Evolutionary conservation across 257 asterid species (phyloP).

Genomic region (Solanum pennellii): DNA sequence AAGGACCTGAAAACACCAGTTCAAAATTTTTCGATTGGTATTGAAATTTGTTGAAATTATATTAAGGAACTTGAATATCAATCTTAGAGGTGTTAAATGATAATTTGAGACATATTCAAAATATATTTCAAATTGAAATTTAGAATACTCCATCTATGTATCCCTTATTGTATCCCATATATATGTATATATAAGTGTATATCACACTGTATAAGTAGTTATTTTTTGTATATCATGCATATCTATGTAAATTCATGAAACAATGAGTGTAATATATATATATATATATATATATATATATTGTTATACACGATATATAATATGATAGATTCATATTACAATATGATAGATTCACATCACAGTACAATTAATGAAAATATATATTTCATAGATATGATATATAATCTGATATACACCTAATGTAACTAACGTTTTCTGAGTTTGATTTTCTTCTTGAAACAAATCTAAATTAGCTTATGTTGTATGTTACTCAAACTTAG

Average conservation of each 20-base stretch:
- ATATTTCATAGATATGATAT: background rate
- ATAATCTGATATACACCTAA: background rate
- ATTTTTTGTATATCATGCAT: background rate
- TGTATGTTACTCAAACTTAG: background rate
- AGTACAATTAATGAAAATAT: background rate
- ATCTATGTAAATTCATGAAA: too few relatives aligned
- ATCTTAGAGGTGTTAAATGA: too few relatives aligned
- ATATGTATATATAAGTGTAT: too few relatives aligned
- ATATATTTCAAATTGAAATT: too few relatives aligned
- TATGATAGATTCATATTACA: background rate
- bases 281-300: background rate
- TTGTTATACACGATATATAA: background rate
- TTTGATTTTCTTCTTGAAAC: background rate
- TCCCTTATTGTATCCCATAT: too few relatives aligned
- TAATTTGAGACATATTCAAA: too few relatives aligned
- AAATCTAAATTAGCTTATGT: background rate
- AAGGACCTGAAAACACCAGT: background rate
- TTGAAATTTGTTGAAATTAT: background rate
- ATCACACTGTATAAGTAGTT: too few relatives aligned
- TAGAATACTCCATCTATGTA: too few relatives aligned
- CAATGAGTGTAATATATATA: background rate
- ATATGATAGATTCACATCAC: background rate
- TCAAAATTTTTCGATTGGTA: background rate
- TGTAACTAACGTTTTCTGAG: background rate
- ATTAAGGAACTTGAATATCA: background rate